Evolutionary conservation across 306 rosid species (phyloP).

Genomic region (Cyamopsis tetragonoloba): DNA sequence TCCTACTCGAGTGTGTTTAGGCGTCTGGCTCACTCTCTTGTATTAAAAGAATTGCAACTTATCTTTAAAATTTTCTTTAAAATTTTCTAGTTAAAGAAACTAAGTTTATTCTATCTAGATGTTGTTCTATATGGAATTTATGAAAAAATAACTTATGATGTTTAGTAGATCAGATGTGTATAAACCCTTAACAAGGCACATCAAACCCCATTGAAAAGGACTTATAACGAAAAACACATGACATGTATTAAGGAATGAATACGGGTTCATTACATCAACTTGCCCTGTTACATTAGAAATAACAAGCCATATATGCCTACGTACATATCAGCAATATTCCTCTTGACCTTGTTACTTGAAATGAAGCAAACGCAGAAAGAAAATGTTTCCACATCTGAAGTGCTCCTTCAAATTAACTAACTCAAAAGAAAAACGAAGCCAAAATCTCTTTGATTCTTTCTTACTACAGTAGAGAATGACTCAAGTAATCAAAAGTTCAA

Average conservation of each 20-base stretch:
- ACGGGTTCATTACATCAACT: not conserved
- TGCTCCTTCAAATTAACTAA: conserved; percentile 4
- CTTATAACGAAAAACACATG: too few species aligned
- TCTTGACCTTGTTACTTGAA: not conserved
- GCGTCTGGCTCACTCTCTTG: too few species aligned
- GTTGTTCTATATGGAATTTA: too few species aligned
- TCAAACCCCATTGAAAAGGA: not conserved
- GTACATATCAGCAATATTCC: too few species aligned
- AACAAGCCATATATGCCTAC: not conserved
- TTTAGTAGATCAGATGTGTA: not conserved
- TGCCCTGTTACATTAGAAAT: not conserved
- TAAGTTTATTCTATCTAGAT: too few species aligned
- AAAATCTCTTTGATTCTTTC: too few species aligned
- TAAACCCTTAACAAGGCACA: not conserved
- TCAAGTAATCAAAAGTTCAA: not conserved
- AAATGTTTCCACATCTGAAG: not conserved
- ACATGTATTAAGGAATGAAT: not conserved
- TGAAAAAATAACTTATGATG: too few species aligned
- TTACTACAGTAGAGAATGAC: not conserved
- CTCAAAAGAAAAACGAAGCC: not conserved
- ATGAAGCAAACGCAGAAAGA: conserved; percentile 4
- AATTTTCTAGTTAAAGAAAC: too few species aligned
- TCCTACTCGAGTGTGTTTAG: too few species aligned
- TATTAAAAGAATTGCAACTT: too few species aligned
- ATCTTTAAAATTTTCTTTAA: too few species aligned